A percentile compares a stretch with the other conserved stretches of the same genome.
phyloP scores from a whole-genome alignment of 371 early-diverging fungal species.

The Circinella umbellata region DNA sequence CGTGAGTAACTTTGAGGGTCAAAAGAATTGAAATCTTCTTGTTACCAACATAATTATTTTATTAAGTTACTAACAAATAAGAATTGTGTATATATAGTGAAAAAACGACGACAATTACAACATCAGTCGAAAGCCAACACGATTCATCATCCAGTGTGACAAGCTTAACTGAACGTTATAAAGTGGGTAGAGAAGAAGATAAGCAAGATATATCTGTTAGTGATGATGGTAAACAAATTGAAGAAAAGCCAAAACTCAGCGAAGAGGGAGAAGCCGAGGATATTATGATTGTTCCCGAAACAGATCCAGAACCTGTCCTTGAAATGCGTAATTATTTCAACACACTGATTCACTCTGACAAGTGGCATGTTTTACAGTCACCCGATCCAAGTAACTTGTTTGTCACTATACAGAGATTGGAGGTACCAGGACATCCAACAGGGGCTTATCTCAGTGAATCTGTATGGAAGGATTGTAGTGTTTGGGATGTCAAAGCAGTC shows the following conservation, averaged over 20 bases:
- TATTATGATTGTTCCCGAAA: conserved; percentile 27
- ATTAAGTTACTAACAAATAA: too few relatives aligned
- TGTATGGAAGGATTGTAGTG: conserved; percentile 53
- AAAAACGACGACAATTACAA: too few relatives aligned
- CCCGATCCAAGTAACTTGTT: conserved; percentile 32
- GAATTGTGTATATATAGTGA: too few relatives aligned
- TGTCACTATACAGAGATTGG: conserved; percentile 45
- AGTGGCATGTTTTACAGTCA: conserved; percentile 23
- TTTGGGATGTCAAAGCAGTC: conserved; percentile 64
- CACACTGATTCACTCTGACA: conserved; percentile 15
- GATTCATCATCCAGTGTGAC: too few relatives aligned
- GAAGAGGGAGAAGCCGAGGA: conserved; percentile 2
- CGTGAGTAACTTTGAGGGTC: neutral
- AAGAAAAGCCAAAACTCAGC: conserved; percentile 7
- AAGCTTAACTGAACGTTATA: neutral
- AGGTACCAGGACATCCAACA: conserved; percentile 53
- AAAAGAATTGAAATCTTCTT: too few relatives aligned
- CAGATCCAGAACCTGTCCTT: conserved; percentile 34
- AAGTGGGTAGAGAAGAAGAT: neutral
- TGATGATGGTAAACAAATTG: neutral
- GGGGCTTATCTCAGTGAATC: conserved; percentile 57
- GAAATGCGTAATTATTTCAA: conserved; percentile 32
- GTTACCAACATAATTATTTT: too few relatives aligned
- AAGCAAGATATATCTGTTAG: neutral
- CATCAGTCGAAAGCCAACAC: too few relatives aligned